Percentiles rank a stretch among this genome's conserved stretches.
Conservation (phyloP, 495 filamentous ascomycete species). For the Hypoxylon subgilvum region DNA sequence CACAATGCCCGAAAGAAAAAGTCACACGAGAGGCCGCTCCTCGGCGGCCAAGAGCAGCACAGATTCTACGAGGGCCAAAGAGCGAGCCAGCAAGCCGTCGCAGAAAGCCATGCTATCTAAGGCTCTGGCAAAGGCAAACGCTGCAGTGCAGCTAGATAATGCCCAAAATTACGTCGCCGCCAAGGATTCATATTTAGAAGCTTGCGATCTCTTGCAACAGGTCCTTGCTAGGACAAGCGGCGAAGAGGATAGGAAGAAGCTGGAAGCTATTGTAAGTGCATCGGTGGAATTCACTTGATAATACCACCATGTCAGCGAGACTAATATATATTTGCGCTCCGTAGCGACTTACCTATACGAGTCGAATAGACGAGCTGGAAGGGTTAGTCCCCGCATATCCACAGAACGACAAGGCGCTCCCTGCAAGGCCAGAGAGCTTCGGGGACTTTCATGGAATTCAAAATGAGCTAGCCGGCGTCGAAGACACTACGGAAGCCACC, state of each 20-base stretch:
- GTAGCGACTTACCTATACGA: constrained; percentile 86
- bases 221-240: constrained; percentile 84
- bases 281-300: not conserved
- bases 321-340: constrained; percentile 15
- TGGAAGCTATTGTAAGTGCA: constrained; percentile 87
- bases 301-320: not conserved
- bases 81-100: constrained; percentile 57
- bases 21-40: constrained; percentile 59
- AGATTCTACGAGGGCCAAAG: constrained; percentile 44
- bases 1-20: constrained; percentile 41
- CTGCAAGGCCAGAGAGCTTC: constrained; percentile 72
- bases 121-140: constrained; percentile 92
- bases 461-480: constrained; percentile 57
- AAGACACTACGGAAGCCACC: constrained; percentile 54
- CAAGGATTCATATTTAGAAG: constrained; percentile 89
- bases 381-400: constrained; percentile 67
- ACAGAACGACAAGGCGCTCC: constrained; percentile 72
- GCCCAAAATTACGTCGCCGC: constrained; percentile 92
- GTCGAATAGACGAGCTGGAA: constrained; percentile 82
- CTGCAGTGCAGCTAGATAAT: constrained; percentile 92
- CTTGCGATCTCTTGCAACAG: constrained; percentile 82
- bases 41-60: constrained; percentile 49
- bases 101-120: constrained; percentile 97
- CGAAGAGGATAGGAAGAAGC: constrained; percentile 83
- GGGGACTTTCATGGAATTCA: constrained; percentile 65